These are phyloP conservation scores for Exserohilum rostratum DNA, from an alignment of 2,329 filamentous ascomycete genomes.

Conservation along the genomic window DNA sequence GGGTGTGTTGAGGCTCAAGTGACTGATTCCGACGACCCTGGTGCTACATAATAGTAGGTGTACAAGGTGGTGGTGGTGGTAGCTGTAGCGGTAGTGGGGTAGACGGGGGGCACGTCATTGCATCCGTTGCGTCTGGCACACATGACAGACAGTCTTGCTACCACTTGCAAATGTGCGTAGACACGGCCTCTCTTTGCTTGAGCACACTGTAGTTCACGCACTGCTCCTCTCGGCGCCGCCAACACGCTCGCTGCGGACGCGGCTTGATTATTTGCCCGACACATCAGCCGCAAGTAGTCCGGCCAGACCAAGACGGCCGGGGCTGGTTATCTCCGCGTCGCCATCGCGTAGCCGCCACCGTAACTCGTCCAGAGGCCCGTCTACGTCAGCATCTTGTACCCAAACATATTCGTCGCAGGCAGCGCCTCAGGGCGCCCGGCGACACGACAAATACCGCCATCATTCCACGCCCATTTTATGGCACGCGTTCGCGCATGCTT, in stretches of 20 bases:
- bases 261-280: slow-evolving; percentile 19
- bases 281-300: too few relatives aligned
- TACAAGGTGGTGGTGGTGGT: slow-evolving; percentile 1
- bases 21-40: not conserved
- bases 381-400: slow-evolving; percentile 30
- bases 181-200: too few relatives aligned
- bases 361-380: slow-evolving; percentile 17
- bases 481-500: not conserved
- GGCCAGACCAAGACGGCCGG: not conserved
- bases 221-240: too few relatives aligned
- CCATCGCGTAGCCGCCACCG: slow-evolving; percentile 15
- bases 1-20: slow-evolving; percentile 7
- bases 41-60: too few relatives aligned
- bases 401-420: slow-evolving; percentile 21
- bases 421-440: slow-evolving; percentile 25
- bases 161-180: too few relatives aligned
- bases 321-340: slow-evolving; percentile 17
- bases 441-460: slow-evolving; percentile 28
- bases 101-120: too few relatives aligned
- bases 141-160: too few relatives aligned
- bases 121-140: too few relatives aligned
- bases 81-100: not conserved
- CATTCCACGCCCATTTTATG: slow-evolving; percentile 3
- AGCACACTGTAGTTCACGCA: too few relatives aligned
- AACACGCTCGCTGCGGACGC: not conserved